Evolutionary conservation across 2,329 filamentous ascomycete genomes (phyloP).

Genomic region (Xylaria polymorpha): DNA sequence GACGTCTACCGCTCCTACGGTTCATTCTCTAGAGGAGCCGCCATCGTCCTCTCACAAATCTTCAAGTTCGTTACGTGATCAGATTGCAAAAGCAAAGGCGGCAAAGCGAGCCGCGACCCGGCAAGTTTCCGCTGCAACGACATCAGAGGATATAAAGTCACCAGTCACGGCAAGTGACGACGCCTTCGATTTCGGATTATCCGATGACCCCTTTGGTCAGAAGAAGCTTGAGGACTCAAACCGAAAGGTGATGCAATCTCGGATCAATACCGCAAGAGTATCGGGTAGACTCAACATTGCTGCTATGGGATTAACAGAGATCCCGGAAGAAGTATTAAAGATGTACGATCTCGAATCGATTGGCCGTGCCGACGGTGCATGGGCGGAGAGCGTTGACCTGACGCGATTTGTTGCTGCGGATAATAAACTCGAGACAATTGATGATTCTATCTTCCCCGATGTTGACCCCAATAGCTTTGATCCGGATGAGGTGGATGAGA

Average conservation of each 20-base stretch:
- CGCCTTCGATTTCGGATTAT: slow-evolving; percentile 68
- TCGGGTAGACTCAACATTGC: slow-evolving; percentile 90
- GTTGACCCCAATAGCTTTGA: slow-evolving; percentile 62
- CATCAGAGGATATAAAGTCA: slow-evolving; percentile 46
- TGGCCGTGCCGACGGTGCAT: slow-evolving; percentile 72
- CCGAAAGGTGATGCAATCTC: slow-evolving; percentile 76
- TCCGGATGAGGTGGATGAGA: slow-evolving; percentile 68
- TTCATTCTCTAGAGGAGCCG: slow-evolving; percentile 52
- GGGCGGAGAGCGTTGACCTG: slow-evolving; percentile 93
- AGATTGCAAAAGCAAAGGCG: slow-evolving; percentile 92
- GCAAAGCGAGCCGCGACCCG: slow-evolving; percentile 70
- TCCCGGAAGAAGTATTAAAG: slow-evolving; percentile 83
- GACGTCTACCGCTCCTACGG: slow-evolving; percentile 53
- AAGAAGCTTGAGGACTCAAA: slow-evolving; percentile 66
- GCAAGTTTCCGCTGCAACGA: slow-evolving; percentile 47
- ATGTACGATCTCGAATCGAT: slow-evolving; percentile 88
- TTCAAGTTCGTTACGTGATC: slow-evolving; percentile 84
- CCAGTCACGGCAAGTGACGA: slow-evolving; percentile 61
- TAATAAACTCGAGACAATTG: slow-evolving; percentile 83
- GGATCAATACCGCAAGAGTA: slow-evolving; percentile 77
- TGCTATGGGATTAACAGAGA: slow-evolving; percentile 80
- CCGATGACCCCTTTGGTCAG: slow-evolving; percentile 78
- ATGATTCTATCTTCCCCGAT: slow-evolving; percentile 84
- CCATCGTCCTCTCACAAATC: slow-evolving; percentile 66
- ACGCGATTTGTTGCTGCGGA: slow-evolving; percentile 87